Evolutionary conservation across 305 asterid genomes (phyloP).

Genomic region (Fraxinus greggii): DNA sequence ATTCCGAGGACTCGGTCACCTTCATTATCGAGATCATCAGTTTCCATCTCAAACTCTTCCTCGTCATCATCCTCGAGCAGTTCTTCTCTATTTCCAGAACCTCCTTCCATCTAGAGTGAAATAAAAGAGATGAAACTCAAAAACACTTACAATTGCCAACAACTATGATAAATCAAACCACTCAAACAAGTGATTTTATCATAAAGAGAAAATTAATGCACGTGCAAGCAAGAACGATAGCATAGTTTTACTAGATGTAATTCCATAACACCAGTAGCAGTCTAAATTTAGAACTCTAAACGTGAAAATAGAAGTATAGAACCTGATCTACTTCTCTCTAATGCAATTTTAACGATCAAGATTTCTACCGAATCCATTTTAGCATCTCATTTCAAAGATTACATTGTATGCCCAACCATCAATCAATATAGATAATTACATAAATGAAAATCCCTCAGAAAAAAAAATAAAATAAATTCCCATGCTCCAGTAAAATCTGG

Average conservation of each 20-base stretch:
- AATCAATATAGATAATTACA: background rate
- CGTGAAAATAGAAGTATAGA: background rate
- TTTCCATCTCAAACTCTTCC: constrained; percentile 47
- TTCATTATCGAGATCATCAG: constrained; percentile 40
- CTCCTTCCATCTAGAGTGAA: constrained; percentile 53
- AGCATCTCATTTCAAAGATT: background rate
- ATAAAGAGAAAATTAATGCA: background rate
- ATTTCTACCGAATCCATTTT: background rate
- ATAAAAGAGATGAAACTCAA: constrained; percentile 10
- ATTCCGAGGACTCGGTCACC: constrained; percentile 34
- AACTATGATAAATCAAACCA: background rate
- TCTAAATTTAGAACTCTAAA: background rate
- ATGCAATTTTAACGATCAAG: background rate
- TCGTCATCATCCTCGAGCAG: constrained; percentile 43
- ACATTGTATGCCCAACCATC: background rate
- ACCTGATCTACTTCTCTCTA: background rate
- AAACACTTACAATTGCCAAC: background rate
- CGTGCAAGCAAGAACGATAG: background rate
- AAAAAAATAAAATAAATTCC: background rate
- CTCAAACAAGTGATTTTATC: background rate
- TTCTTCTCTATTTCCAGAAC: constrained; percentile 53
- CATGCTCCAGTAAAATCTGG: background rate
- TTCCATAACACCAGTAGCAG: constrained; percentile 10
- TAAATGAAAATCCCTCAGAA: background rate
- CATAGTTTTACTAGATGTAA: background rate